A percentile compares a stretch with the other conserved stretches of the same genome.
These are phyloP conservation scores for Cyberlindnera euphorbiae DNA, from an alignment of 805 yeast genomes.

Conservation along the genomic window DNA sequence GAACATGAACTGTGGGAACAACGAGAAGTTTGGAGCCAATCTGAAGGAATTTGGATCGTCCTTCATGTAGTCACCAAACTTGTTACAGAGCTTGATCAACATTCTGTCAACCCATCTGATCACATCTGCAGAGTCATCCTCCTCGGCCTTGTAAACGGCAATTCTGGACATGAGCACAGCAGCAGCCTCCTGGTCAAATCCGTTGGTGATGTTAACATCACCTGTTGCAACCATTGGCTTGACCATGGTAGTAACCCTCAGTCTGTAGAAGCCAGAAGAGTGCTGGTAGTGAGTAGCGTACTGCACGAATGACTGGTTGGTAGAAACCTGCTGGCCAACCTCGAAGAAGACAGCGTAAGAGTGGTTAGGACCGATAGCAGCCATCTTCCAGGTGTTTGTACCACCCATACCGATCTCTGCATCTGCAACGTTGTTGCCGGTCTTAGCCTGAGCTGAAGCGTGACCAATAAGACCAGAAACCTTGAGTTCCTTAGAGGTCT, in stretches of 20 bases:
- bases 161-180: constrained; percentile 56
- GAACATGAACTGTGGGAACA: constrained; percentile 64
- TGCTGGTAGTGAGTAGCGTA: constrained; percentile 92
- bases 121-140: constrained; percentile 35
- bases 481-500: constrained; percentile 83
- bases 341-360: constrained; percentile 90
- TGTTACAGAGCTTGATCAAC: constrained; percentile 41
- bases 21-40: constrained; percentile 43
- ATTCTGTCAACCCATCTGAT: constrained; percentile 45
- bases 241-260: constrained; percentile 84
- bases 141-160: constrained; percentile 33
- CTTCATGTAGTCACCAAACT: constrained; percentile 43
- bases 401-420: constrained; percentile 93
- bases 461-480: constrained; percentile 93
- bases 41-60: constrained; percentile 45
- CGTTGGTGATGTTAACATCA: constrained; percentile 46
- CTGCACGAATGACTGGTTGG: constrained; percentile 57
- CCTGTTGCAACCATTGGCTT: constrained; percentile 58
- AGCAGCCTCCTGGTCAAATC: constrained; percentile 80
- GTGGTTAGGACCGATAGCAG: constrained; percentile 81
- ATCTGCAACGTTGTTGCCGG: constrained; percentile 77
- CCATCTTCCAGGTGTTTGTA: constrained; percentile 82
- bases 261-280: constrained; percentile 83
- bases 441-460: constrained; percentile 63
- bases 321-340: constrained; percentile 42